Evolutionary conservation across 495 filamentous ascomycete genomes (phyloP).

Genomic region (Daldinia grandis): DNA sequence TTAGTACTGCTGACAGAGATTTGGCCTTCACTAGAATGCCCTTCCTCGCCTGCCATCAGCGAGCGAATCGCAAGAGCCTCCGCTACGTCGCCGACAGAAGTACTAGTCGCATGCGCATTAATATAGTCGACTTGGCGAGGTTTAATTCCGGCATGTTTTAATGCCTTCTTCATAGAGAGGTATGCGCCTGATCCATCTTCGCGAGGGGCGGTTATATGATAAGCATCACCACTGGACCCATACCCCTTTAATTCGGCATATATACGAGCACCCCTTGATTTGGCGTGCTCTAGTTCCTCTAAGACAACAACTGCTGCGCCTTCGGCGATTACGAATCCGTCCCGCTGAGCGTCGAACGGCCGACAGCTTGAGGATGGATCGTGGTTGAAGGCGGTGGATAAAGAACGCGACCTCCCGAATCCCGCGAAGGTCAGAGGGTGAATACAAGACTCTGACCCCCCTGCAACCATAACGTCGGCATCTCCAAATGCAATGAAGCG

Average conservation of each 20-base stretch:
- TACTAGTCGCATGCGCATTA: constrained; percentile 95
- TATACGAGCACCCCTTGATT: constrained; percentile 76
- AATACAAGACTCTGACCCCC: constrained; percentile 93
- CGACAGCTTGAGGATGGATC: constrained; percentile 76
- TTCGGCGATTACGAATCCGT: constrained; percentile 92
- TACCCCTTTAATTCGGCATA: constrained; percentile 93
- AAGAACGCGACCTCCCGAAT: constrained; percentile 85
- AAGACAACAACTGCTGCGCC: constrained; percentile 88
- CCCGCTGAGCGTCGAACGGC: constrained; percentile 84
- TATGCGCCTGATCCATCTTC: constrained; percentile 82
- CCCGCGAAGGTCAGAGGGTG: constrained; percentile 92
- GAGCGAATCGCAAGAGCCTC: constrained; percentile 85
- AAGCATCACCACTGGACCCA: constrained; percentile 84
- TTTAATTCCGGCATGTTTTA: constrained; percentile 73
- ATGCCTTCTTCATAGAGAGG: constrained; percentile 83
- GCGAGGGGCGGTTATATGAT: constrained; percentile 91
- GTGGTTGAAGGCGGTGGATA: constrained; percentile 82
- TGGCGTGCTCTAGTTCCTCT: constrained; percentile 91
- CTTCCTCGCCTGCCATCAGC: constrained; percentile 77
- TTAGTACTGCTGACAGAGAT: constrained; percentile 93
- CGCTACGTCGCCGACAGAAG: constrained; percentile 82
- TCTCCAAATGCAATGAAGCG: constrained; percentile 91
- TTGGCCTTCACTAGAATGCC: constrained; percentile 65
- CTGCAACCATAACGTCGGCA: constrained; percentile 93
- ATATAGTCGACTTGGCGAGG: constrained; percentile 85